Base-by-base conservation (phyloP, 108 stramenopile genomes). In the Pelagomonas calceolata region DNA sequence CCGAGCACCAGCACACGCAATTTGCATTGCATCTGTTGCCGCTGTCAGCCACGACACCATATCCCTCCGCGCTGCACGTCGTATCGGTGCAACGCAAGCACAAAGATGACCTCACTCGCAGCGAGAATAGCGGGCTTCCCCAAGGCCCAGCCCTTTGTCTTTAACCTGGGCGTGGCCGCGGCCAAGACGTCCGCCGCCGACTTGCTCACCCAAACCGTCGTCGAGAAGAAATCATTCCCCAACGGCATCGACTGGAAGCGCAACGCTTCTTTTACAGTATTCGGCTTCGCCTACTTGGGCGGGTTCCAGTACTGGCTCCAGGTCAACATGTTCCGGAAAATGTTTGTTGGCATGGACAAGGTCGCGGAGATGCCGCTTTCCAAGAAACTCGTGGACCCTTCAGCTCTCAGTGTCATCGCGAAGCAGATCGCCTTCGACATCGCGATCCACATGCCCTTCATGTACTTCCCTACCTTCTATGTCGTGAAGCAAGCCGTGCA, bases 401-500 rank as follows among this genome's bases (percentile, higher is more conserved):
- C 26, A 21, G 17, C 18, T 21, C 18, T 26, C 60, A 63, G 60
- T 26, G 60, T 91, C 83, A 91, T 91, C 1, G 73, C 75, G 66
- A 92, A 91, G 77, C 92, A 92, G 93, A 91, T 94, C 35, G 76
- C 87, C 60, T 94, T 94, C 84, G 93, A 94, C 70, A 68, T 94
- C 5, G 78, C 80, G 65, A 82, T 94, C 29, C 93, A 94, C 77
- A 70, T 94, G 51, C 93, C 93, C 35, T 69, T 92, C 36, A 80
- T 94, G 39, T 94, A 94, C 82, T 94, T 91, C 70, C 93, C 93
- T n/a, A 81, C 90, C 30, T 94, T 92, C 76, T 94, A 94, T 68
- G 78, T 86, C 14, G 85, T 88, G 37, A 94, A 92, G 81, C 91
- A 94, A 82, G 84, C 90, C 80, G 90, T 94, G 12, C 82, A 77